Evolutionary conservation across 1,139 yeast species (phyloP).

Genomic region (Debaryomyces psychrophilus): DNA sequence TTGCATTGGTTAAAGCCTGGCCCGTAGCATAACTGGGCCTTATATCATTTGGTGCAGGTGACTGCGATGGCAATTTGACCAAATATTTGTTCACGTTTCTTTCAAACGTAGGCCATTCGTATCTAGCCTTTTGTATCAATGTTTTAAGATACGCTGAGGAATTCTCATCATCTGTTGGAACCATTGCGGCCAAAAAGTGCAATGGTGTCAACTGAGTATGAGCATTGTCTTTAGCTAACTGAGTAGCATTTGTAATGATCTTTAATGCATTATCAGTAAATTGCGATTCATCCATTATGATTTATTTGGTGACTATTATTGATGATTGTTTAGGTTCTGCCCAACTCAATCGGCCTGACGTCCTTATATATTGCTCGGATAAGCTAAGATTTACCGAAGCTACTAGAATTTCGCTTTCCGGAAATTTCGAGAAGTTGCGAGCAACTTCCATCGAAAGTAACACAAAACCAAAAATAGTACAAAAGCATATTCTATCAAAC

Average conservation of each 20-base stretch:
- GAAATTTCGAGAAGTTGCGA: constrained; percentile 11
- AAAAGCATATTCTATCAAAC: background rate
- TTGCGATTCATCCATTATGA: constrained; percentile 63
- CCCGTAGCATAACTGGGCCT: constrained; percentile 72
- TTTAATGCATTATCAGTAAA: constrained; percentile 92
- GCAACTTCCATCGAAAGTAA: background rate
- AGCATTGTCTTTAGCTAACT: constrained; percentile 80
- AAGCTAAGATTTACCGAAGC: background rate
- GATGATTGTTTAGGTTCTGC: constrained; percentile 11
- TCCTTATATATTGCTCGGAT: constrained; percentile 1
- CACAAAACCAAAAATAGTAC: background rate
- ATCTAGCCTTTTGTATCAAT: constrained; percentile 83
- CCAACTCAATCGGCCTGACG: background rate
- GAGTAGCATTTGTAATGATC: constrained; percentile 75
- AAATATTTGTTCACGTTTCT: constrained; percentile 78
- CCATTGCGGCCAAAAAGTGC: constrained; percentile 91
- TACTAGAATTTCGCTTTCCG: constrained; percentile 7
- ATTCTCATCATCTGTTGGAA: constrained; percentile 71
- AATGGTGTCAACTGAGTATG: constrained; percentile 84
- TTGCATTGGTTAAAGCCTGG: constrained; percentile 68
- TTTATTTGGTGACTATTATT: constrained; percentile 6
- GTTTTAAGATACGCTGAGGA: constrained; percentile 76
- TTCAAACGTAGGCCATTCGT: constrained; percentile 82
- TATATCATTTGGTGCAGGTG: constrained; percentile 81
- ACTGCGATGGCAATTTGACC: constrained; percentile 84